Base-by-base conservation (phyloP, 1,139 yeast species). In the Scheffersomyces insectosa region DNA sequence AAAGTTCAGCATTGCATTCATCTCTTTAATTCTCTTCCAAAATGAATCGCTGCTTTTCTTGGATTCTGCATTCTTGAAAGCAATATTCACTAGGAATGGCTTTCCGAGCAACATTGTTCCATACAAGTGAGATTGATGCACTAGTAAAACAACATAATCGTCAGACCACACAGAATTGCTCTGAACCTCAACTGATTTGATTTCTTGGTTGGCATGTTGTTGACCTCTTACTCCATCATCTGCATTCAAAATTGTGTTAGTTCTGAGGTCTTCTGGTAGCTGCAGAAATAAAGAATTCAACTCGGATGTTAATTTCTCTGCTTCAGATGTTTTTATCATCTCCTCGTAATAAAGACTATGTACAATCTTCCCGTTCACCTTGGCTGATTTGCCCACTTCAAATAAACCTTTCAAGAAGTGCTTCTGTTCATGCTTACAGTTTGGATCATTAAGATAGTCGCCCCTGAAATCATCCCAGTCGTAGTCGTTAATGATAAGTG, bases 71-170 rank as follows among this genome's bases (percentile, higher is more conserved):
- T 39, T 40, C 34, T 32, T 40, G 43, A 51, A 51, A 3, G 52
- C 55, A 42, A 60, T 52, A 42, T 67, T 69, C 54, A 73, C 66
- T 53, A 73, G 72, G 47, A 76, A 74, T 7, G 82, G 80, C 20
- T 79, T 62, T 30, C 77, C 62, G 13, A 77, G 56, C 27, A 76
- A 54, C 49, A 75, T 63, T 16, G 74, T 66, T 1, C 75, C 71
- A 53, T 66, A 65, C 32, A 76, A 56, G 44, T 74, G 71, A 9
- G 67, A 59, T 23, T 73, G 56, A 54, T 76, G 77, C 3, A 71
- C 57, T n/a, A 68, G 57, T 14, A 70, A 56, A 3, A 63, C 50
- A 4, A 56, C 36, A 37, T 46, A 57, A 32, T 55, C 53, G 27
- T 53, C 33, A 2, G 33, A 31, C 33, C 33, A 31, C 23, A 10